Percentiles rank a stretch among this genome's conserved stretches.
phyloP scores from a whole-genome alignment of 2,329 filamentous ascomycete genomes.

The Verticillium longisporum region DNA sequence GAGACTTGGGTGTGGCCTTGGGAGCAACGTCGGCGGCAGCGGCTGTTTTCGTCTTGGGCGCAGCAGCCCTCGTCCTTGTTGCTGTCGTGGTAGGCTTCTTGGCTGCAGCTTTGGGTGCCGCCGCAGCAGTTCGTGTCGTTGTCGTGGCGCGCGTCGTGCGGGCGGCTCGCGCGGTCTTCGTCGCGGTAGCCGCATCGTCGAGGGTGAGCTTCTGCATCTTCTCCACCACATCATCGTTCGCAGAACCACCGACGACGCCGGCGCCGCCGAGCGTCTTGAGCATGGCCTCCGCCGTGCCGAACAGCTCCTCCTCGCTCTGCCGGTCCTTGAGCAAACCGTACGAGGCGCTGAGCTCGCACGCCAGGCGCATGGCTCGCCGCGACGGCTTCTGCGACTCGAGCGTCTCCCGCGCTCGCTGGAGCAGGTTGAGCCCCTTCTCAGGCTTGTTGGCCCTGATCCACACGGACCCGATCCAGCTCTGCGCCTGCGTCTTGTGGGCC shows the following conservation, averaged over 20 bases:
- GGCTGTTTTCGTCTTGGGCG: constrained; percentile 7
- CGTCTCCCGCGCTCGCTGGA: constrained; percentile 44
- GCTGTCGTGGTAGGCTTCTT: constrained; percentile 6
- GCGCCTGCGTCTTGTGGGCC: constrained; percentile 47
- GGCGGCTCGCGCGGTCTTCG: constrained; percentile 15
- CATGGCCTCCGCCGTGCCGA: constrained; percentile 42
- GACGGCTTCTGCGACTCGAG: constrained; percentile 35
- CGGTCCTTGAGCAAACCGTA: constrained; percentile 42
- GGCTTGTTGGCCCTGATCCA: constrained; percentile 52
- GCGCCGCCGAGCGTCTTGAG: constrained; percentile 6
- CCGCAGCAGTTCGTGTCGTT: constrained; percentile 1
- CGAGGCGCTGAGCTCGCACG: constrained; percentile 50
- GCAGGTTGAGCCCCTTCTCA: constrained; percentile 48
- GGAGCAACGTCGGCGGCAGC: constrained; percentile 14
- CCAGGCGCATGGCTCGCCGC: constrained; percentile 36
- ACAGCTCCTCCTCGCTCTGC: constrained; percentile 33
- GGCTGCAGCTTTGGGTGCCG: constrained; percentile 14
- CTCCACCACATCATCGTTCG: constrained; percentile 24
- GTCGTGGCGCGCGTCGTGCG: constrained; percentile 12
- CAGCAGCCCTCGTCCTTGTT: constrained; percentile 4
- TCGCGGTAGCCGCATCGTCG: constrained; percentile 19
- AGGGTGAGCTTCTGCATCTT: constrained; percentile 26
- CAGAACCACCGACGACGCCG: constrained; percentile 1
- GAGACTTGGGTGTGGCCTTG: constrained; percentile 7
- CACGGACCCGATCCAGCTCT: constrained; percentile 48